These are phyloP conservation scores for Candida awuae DNA, from an alignment of 805 yeast species.

Conservation along the genomic window DNA sequence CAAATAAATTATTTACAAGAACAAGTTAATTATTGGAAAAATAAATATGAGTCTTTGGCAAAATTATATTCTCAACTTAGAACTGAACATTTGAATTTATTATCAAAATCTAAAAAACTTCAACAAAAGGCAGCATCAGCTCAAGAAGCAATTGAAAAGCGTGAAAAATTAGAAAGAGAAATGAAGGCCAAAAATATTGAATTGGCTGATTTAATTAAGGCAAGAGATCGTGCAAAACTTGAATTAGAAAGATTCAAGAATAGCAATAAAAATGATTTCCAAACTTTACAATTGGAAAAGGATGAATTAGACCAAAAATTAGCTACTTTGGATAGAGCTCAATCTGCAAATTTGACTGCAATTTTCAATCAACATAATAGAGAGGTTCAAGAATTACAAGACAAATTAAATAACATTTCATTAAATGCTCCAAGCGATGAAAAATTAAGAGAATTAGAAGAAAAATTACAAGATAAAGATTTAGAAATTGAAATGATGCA, in stretches of 20 bases:
- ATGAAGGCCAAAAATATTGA: conserved; percentile 80
- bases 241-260: conserved; percentile 69
- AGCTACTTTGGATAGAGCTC: conserved; percentile 52
- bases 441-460: conserved; percentile 30
- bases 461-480: conserved; percentile 54
- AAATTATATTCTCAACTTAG: conserved; percentile 84
- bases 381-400: conserved; percentile 49
- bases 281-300: conserved; percentile 54
- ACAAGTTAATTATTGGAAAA: conserved; percentile 70
- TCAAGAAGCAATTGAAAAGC: conserved; percentile 78
- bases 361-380: conserved; percentile 54
- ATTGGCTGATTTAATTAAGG: conserved; percentile 80
- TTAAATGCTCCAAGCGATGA: conserved; percentile 19
- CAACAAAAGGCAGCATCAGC: conserved; percentile 85
- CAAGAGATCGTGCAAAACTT: conserved; percentile 79
- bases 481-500: conserved; percentile 72
- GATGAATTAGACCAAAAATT: conserved; percentile 52
- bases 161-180: conserved; percentile 76
- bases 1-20: conserved; percentile 60
- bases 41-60: conserved; percentile 83
- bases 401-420: conserved; percentile 25
- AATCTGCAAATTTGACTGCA: conserved; percentile 53
- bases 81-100: conserved; percentile 78
- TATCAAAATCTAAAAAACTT: conserved; percentile 68
- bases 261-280: conserved; percentile 55